phyloP scores from a whole-genome alignment of 805 yeast genomes.

The Blastobotrys peoriensis region DNA sequence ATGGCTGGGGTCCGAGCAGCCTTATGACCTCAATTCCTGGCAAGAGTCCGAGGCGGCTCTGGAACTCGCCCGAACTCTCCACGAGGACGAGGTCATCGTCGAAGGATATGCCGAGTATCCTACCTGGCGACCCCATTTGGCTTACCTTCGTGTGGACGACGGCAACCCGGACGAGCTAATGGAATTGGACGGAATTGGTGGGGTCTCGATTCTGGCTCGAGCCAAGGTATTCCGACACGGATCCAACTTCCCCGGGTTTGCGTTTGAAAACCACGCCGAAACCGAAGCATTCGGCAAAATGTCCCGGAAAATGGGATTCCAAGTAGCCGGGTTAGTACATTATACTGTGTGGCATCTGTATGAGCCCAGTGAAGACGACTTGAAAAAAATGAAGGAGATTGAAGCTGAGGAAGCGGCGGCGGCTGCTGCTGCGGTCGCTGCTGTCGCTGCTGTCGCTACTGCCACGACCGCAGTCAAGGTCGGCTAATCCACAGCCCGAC shows the following conservation, averaged over 20 bases:
- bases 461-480: no score
- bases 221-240: slow-evolving; percentile 82
- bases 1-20: slow-evolving; percentile 83
- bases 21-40: slow-evolving; percentile 96
- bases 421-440: no score
- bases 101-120: slow-evolving; percentile 98
- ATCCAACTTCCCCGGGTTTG: slow-evolving; percentile 91
- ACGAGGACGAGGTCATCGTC: slow-evolving; percentile 91
- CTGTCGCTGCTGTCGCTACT: no score
- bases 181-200: slow-evolving; percentile 93
- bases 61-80: slow-evolving; percentile 42
- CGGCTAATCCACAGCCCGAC: no score
- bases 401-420: slow-evolving; percentile 30
- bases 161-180: slow-evolving; percentile 89
- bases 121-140: slow-evolving; percentile 96
- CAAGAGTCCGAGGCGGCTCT: slow-evolving; percentile 73
- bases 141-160: slow-evolving; percentile 82
- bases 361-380: slow-evolving; percentile 91
- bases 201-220: slow-evolving; percentile 83
- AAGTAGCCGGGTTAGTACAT: slow-evolving; percentile 87
- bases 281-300: slow-evolving; percentile 95
- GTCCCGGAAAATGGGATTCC: slow-evolving; percentile 77
- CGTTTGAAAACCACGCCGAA: slow-evolving; percentile 92
- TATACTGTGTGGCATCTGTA: slow-evolving; percentile 95
- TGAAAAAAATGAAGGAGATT: slow-evolving; percentile 48